phyloP scores from a whole-genome alignment of 306 rosid genomes.

The Cicer bijugum region DNA sequence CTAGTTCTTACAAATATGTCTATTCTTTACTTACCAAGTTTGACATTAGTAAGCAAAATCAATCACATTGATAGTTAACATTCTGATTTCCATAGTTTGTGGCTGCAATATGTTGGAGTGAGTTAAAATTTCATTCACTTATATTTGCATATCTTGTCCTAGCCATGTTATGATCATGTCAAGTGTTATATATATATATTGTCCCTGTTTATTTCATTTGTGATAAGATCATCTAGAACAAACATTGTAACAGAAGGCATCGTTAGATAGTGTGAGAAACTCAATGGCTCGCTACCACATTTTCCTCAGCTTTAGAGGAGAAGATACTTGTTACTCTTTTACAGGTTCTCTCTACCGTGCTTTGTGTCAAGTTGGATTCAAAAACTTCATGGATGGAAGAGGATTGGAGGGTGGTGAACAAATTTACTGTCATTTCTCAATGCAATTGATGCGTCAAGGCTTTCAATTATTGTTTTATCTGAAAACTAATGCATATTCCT shows the following conservation, averaged over 20 bases:
- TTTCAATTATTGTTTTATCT: neutral
- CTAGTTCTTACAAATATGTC: neutral
- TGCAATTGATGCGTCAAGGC: neutral
- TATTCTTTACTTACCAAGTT: neutral
- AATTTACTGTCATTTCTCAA: neutral
- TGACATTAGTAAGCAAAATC: neutral
- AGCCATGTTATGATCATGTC: neutral
- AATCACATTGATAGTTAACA: conserved; percentile 5
- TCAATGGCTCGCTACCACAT: neutral
- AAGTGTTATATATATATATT: neutral
- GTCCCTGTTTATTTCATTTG: neutral
- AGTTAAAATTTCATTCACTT: conserved; percentile 7
- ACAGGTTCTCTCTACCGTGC: neutral
- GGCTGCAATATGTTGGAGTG: conserved; percentile 2
- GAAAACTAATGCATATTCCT: neutral
- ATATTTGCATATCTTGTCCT: neutral
- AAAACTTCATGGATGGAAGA: neutral
- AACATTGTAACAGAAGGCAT: neutral
- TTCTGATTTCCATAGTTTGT: neutral
- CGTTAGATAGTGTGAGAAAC: neutral
- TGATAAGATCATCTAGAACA: neutral
- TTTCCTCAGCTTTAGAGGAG: neutral
- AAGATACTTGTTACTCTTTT: conserved; percentile 3
- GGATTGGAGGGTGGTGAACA: neutral
- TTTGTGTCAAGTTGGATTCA: neutral